Base-by-base conservation (phyloP, 2,329 filamentous ascomycete genomes). In the Rhynchosporium secalis region DNA sequence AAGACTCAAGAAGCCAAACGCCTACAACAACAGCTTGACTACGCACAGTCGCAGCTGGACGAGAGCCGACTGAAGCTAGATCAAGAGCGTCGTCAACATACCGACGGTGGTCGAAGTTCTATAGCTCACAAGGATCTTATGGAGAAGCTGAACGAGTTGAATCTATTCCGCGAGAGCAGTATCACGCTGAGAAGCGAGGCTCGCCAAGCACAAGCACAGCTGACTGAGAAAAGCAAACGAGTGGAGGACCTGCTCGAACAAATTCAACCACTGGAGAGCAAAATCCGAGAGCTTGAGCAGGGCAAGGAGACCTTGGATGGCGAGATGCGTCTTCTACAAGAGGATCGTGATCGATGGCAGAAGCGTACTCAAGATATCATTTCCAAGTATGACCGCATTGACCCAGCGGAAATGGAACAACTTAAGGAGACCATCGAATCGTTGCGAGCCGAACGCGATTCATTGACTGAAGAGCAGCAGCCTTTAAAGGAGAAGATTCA, bases 311-410 rank as follows among this genome's bases (percentile, higher is more conserved):
- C 68, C 0, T 65, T 67, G 41, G 72, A 73, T 46, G 92, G 92
- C 12, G 94, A 98, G 73, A 85, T 97, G 72, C 91, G 90, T 71
- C 84, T 97, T 66, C 82, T 98, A 9, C 90, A 96, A 68, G 90
- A 95, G 71, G 94, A 98, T 73, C 88, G 95, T 15, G 94, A 98
- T 73, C 86, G 91, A 62, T 97, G 94, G 91, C 92, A 96, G 76
- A 94, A 97, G 80, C 89, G 95, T 29, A 96, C 92, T 1, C 92
- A 98, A 73, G 91, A 96, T 69, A 97, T 99, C 65, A 84, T 99
- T 56, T 92, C 92, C 68, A 97, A 96, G 74, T 97, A 98, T 73
- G 93, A 96, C 69, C 91, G 94, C 61, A 91, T 96, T 58, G 95
- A 99, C 73, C 94, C 95, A 48, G 91, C 91, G 3, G 94, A 98